Conservation (phyloP, 2,329 filamentous ascomycete genomes). For the Clarireedia homoeocarpa region DNA sequence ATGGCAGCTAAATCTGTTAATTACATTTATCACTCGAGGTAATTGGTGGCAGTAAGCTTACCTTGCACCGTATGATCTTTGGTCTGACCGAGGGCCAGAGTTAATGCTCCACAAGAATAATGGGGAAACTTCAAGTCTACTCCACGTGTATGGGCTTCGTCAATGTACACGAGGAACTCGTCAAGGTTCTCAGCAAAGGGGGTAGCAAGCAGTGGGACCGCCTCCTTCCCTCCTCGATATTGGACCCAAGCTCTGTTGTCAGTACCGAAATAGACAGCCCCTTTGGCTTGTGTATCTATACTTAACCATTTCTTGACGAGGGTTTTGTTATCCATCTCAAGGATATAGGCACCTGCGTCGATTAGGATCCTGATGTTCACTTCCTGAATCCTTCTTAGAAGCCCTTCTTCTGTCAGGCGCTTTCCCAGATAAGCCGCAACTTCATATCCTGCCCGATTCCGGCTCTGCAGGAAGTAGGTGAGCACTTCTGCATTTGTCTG, state of each 20-base stretch:
- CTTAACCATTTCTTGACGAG: conserved; percentile 20
- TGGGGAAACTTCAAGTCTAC: conserved; percentile 21
- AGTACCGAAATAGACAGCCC: conserved; percentile 17
- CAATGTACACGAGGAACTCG: conserved; percentile 21
- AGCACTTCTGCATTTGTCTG: conserved; percentile 60
- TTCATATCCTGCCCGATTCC: conserved; percentile 34
- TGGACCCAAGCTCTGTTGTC: conserved; percentile 13
- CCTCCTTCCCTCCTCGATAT: conserved; percentile 12
- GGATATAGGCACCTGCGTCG: conserved; percentile 55
- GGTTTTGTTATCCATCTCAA: conserved; percentile 46
- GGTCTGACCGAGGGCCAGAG: conserved; percentile 18
- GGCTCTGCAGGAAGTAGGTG: conserved; percentile 44
- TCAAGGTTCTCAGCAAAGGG: conserved; percentile 19
- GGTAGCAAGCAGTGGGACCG: conserved; percentile 16
- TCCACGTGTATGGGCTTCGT: conserved; percentile 24
- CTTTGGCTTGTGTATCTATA: conserved; percentile 10
- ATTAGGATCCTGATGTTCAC: conserved; percentile 46
- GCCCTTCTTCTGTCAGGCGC: conserved; percentile 36
- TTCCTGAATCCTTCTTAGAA: conserved; percentile 31
- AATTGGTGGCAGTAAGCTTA: no score
- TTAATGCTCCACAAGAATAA: conserved; percentile 17
- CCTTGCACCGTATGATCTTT: conserved; percentile 44
- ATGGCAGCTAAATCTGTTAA: conserved; percentile 45
- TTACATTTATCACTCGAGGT: no score
- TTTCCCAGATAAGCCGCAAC: conserved; percentile 35